A percentile compares a stretch with the other conserved stretches of the same genome.
Evolutionary conservation across 2,329 filamentous ascomycete genomes (phyloP).

Genomic region (Neofusicoccum umdonicola): DNA sequence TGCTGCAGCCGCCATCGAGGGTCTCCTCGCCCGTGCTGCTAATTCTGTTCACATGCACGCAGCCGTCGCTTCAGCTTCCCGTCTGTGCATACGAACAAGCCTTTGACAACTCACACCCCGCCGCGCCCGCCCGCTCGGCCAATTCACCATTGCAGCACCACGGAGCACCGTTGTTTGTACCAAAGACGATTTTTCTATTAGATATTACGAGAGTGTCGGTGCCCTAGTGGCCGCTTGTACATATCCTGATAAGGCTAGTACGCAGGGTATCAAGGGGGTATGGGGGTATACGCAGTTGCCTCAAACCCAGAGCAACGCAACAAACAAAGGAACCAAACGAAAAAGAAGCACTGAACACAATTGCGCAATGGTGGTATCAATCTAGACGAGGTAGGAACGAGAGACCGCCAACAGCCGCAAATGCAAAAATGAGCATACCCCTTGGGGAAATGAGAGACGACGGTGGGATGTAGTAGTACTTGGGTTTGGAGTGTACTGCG

Average conservation of each 20-base stretch:
- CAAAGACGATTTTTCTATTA: constrained; percentile 17
- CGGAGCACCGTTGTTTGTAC: neutral
- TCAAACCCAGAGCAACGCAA: constrained; percentile 33
- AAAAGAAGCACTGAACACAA: constrained; percentile 23
- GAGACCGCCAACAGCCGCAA: constrained; percentile 31
- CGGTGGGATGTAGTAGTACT: constrained; percentile 22
- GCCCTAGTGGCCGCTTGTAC: constrained; percentile 19
- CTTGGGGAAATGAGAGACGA: constrained; percentile 28
- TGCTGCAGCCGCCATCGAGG: no score
- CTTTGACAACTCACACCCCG: constrained; percentile 2
- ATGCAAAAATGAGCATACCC: constrained; percentile 35
- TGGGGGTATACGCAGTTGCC: constrained; percentile 20
- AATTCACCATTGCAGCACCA: neutral
- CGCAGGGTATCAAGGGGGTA: constrained; percentile 20
- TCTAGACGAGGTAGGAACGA: constrained; percentile 17
- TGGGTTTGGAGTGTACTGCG: constrained; percentile 28
- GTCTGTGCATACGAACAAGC: constrained; percentile 10
- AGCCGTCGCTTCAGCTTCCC: neutral
- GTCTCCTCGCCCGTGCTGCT: neutral
- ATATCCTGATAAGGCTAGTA: constrained; percentile 19
- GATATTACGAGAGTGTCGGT: constrained; percentile 19
- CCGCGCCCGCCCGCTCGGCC: neutral
- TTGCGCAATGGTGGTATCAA: constrained; percentile 18
- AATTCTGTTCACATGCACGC: neutral
- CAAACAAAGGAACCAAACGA: constrained; percentile 25